These are phyloP conservation scores for Paraconiothyrium sp. DNA, from an alignment of 2,329 filamentous ascomycete genomes.

Conservation along the genomic window DNA sequence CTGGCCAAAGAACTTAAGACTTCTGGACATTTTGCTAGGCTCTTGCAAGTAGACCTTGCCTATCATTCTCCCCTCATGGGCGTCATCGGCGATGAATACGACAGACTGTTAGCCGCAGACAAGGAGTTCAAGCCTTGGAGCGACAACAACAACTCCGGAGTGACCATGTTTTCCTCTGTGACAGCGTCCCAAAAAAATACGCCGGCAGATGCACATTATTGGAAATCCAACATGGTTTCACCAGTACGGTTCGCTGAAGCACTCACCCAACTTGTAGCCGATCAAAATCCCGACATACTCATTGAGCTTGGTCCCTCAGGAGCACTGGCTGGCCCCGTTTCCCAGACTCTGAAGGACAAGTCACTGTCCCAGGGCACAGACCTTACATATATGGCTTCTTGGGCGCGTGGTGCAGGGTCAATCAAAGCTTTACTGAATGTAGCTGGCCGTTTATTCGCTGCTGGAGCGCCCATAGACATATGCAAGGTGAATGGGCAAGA, in stretches of 20 bases:
- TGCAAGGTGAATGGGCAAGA: too few relatives aligned
- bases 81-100: too few relatives aligned
- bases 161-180: not conserved
- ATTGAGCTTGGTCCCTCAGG: constrained; percentile 31
- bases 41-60: constrained; percentile 26
- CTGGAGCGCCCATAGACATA: too few relatives aligned
- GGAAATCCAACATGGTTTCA: constrained; percentile 15
- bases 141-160: too few relatives aligned
- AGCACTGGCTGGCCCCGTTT: constrained; percentile 24
- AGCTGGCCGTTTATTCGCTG: too few relatives aligned
- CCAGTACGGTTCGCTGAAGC: constrained; percentile 16
- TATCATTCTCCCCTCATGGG: constrained; percentile 24
- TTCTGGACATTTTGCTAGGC: constrained; percentile 25
- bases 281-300: constrained; percentile 18
- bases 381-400: too few relatives aligned
- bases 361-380: too few relatives aligned
- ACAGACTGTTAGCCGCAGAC: too few relatives aligned
- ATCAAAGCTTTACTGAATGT: too few relatives aligned
- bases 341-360: not conserved
- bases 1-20: not conserved
- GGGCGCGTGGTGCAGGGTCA: too few relatives aligned
- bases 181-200: not conserved
- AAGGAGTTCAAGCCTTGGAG: too few relatives aligned
- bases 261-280: constrained; percentile 20
- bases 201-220: constrained; percentile 15